Evolutionary conservation across 2,329 filamentous ascomycete species (phyloP).

Genomic region (Aureobasidium leucospermi): DNA sequence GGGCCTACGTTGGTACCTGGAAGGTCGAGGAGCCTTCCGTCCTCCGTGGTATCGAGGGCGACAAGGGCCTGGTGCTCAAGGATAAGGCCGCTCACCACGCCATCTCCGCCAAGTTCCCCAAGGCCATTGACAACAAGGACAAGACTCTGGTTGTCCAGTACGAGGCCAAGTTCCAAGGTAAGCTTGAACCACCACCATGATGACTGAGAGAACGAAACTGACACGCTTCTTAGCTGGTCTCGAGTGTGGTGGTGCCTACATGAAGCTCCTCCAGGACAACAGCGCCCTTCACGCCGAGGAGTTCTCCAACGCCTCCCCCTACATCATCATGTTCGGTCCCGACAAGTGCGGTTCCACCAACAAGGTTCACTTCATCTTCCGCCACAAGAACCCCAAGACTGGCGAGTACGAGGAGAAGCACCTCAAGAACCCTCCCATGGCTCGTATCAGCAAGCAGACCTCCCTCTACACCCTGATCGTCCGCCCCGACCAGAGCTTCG

Average conservation of each 20-base stretch:
- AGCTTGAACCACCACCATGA: slow-evolving; percentile 32
- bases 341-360: slow-evolving; percentile 99
- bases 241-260: slow-evolving; percentile 95
- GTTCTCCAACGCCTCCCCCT: slow-evolving; percentile 94
- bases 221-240: slow-evolving; percentile 61
- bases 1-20: slow-evolving; percentile 97
- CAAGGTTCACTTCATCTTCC: slow-evolving; percentile 98
- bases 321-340: slow-evolving; percentile 99
- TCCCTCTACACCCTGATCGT: slow-evolving; percentile 96
- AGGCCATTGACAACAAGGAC: slow-evolving; percentile 93
- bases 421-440: slow-evolving; percentile 72
- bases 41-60: slow-evolving; percentile 85
- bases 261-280: slow-evolving; percentile 98
- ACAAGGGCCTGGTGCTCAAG: slow-evolving; percentile 97
- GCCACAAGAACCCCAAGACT: slow-evolving; percentile 99
- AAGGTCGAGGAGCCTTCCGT: slow-evolving; percentile 87
- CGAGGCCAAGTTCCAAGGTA: slow-evolving; percentile 98
- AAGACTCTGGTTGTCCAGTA: slow-evolving; percentile 98
- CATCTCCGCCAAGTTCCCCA: slow-evolving; percentile 97
- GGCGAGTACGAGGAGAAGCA: slow-evolving; percentile 99
- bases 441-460: slow-evolving; percentile 83
- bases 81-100: slow-evolving; percentile 96
- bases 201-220: slow-evolving; percentile 15
- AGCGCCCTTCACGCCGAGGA: slow-evolving; percentile 94
- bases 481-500: slow-evolving; percentile 90